phyloP scores from a whole-genome alignment of 768 basidiomycete species.

The Suillus subaureus region DNA sequence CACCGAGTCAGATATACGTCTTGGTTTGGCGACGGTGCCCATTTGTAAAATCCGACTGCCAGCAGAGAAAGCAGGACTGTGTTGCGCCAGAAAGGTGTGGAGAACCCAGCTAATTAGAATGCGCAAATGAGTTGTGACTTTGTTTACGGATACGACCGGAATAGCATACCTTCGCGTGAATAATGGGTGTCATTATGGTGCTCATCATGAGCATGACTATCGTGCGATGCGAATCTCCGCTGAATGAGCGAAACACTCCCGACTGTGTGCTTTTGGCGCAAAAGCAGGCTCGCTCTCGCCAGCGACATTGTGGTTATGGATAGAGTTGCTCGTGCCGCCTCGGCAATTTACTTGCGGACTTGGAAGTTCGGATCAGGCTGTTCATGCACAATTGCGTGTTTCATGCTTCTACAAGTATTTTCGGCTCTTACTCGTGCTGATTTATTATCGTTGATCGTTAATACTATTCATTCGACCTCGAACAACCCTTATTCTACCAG shows the following conservation, averaged over 20 bases:
- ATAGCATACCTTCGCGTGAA: conserved; percentile 58
- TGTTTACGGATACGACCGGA: conserved; percentile 5
- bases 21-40: conserved; percentile 60
- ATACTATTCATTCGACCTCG: neutral
- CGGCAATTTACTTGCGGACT: conserved; percentile 15
- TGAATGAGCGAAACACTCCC: conserved; percentile 32
- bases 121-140: neutral
- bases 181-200: conserved; percentile 44
- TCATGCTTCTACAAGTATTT: neutral
- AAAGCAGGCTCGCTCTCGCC: conserved; percentile 39
- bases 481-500: neutral
- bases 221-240: conserved; percentile 46
- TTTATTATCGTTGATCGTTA: neutral
- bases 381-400: neutral
- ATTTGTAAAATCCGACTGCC: conserved; percentile 64
- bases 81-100: conserved; percentile 68
- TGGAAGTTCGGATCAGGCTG: neutral
- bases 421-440: neutral
- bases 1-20: conserved; percentile 68
- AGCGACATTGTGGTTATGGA: conserved; percentile 42
- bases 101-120: conserved; percentile 52
- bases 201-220: conserved; percentile 44
- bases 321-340: conserved; percentile 8
- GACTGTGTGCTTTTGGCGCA: conserved; percentile 36
- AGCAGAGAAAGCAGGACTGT: conserved; percentile 53